A percentile compares a stretch with the other conserved stretches of the same genome.
These are phyloP conservation scores for Fusarium sp. DNA, from an alignment of 2,329 filamentous ascomycete species.

Conservation along the genomic window DNA sequence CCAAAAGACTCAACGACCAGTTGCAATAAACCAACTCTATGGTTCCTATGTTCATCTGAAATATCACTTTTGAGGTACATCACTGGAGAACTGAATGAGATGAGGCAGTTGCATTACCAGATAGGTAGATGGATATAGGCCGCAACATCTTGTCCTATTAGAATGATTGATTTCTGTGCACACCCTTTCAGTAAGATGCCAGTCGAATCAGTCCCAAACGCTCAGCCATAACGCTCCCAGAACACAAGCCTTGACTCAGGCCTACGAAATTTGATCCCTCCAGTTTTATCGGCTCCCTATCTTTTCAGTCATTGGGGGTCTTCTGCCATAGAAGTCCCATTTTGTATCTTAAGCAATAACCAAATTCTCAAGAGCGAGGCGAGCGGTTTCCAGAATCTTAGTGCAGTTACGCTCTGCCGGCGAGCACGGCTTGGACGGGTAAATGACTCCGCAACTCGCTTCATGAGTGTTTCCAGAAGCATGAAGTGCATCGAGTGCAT, in stretches of 20 bases:
- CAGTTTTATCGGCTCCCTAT: background rate
- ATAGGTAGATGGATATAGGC: background rate
- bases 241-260: background rate
- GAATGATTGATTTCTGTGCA: background rate
- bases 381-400: slow-evolving; percentile 67
- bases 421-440: slow-evolving; percentile 46
- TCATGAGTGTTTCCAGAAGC: slow-evolving; percentile 54
- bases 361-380: slow-evolving; percentile 65
- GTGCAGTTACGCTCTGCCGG: slow-evolving; percentile 60
- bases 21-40: background rate
- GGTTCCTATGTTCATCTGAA: background rate
- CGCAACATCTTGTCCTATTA: background rate
- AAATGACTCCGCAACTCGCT: slow-evolving; percentile 46
- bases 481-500: slow-evolving; percentile 61
- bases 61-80: background rate
- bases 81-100: background rate
- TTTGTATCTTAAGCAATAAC: slow-evolving; percentile 61
- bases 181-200: background rate
- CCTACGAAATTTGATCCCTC: background rate
- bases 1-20: background rate
- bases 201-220: background rate
- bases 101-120: background rate
- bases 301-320: background rate
- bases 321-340: background rate
- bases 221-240: background rate